Conservation (phyloP, 2,329 filamentous ascomycete genomes). For the Scytalidium sp. region DNA sequence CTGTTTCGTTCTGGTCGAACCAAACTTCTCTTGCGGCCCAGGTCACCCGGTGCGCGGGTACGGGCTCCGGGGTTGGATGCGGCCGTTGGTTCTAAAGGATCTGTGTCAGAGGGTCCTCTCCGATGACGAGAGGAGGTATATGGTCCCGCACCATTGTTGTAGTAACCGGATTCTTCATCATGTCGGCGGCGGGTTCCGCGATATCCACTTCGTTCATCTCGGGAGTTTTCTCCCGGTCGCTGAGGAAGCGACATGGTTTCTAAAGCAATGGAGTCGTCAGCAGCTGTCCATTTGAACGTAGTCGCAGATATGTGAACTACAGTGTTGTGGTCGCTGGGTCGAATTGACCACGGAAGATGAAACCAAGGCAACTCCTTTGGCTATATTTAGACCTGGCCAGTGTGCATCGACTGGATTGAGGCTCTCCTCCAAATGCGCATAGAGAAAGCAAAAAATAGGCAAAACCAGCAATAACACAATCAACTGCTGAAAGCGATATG, state of each 20-base stretch:
- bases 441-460: not conserved
- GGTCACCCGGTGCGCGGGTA: not conserved
- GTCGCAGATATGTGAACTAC: constrained; percentile 10
- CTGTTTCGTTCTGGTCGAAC: constrained; percentile 85
- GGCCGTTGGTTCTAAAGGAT: constrained; percentile 55
- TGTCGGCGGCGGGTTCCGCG: constrained; percentile 62
- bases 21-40: constrained; percentile 75
- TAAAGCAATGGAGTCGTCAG: constrained; percentile 14
- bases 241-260: constrained; percentile 58
- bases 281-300: constrained; percentile 4
- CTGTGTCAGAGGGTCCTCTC: constrained; percentile 55
- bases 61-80: constrained; percentile 44
- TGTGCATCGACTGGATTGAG: not conserved
- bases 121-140: constrained; percentile 33
- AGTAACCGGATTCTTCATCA: constrained; percentile 65
- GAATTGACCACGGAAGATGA: not conserved
- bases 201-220: constrained; percentile 62
- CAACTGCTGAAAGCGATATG: not conserved
- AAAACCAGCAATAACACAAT: not conserved
- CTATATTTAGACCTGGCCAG: not conserved
- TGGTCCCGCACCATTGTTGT: constrained; percentile 10
- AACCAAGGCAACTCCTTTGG: not conserved
- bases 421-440: not conserved
- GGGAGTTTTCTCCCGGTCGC: constrained; percentile 44
- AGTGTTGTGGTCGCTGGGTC: constrained; percentile 7